These are phyloP conservation scores for Mytilinidion resinicola DNA, from an alignment of 495 filamentous ascomycete genomes.

Conservation along the genomic window DNA sequence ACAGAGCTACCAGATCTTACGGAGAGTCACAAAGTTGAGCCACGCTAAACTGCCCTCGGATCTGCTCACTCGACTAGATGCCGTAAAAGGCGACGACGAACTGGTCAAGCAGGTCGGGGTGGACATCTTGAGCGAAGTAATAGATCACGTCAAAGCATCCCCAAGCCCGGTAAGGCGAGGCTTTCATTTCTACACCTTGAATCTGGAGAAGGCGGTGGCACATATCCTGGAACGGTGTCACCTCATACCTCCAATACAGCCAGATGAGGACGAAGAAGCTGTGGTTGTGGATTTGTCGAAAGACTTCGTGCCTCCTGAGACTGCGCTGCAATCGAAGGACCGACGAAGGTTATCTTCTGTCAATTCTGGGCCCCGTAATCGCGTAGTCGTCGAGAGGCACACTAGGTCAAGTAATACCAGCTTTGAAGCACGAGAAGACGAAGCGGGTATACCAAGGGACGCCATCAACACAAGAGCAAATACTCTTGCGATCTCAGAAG, in stretches of 20 bases:
- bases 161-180: slow-evolving; percentile 56
- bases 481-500: slow-evolving; percentile 87
- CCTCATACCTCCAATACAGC: slow-evolving; percentile 56
- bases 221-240: slow-evolving; percentile 82
- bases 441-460: slow-evolving; percentile 57
- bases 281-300: slow-evolving; percentile 43
- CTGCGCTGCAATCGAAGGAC: slow-evolving; percentile 5
- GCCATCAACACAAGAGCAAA: slow-evolving; percentile 62
- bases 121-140: slow-evolving; percentile 61
- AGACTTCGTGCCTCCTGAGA: slow-evolving; percentile 27
- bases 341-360: slow-evolving; percentile 36
- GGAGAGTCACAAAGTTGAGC: slow-evolving; percentile 89
- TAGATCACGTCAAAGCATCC: slow-evolving; percentile 61
- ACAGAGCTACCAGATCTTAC: slow-evolving; percentile 93
- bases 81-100: slow-evolving; percentile 82
- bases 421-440: slow-evolving; percentile 60
- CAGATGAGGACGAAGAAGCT: slow-evolving; percentile 36
- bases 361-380: slow-evolving; percentile 68
- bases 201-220: slow-evolving; percentile 91
- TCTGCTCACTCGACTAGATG: slow-evolving; percentile 66
- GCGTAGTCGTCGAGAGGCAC: slow-evolving; percentile 64
- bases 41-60: slow-evolving; percentile 71
- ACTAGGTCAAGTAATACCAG: slow-evolving; percentile 45
- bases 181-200: slow-evolving; percentile 97
- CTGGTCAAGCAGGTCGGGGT: slow-evolving; percentile 69